phyloP scores from a whole-genome alignment of 306 rosid species.

The Fragaria iinumae region DNA sequence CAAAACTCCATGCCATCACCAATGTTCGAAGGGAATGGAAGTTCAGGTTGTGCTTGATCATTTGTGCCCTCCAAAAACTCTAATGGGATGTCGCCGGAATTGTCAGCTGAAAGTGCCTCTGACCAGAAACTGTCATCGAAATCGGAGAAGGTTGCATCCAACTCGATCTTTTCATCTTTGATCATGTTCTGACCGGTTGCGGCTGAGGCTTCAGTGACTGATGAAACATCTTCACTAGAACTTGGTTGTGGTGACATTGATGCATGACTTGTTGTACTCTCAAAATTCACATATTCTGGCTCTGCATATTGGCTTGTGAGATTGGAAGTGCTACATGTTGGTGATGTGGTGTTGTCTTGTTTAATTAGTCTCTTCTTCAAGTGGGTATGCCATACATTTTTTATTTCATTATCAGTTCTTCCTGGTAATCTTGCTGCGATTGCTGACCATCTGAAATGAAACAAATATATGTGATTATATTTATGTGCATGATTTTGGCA shows the following conservation, averaged over 20 bases:
- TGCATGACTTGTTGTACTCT: constrained; percentile 32
- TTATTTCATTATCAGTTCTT: constrained; percentile 88
- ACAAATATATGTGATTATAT: neutral
- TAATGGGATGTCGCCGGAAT: constrained; percentile 3
- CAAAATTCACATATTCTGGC: constrained; percentile 25
- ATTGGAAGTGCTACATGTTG: constrained; percentile 25
- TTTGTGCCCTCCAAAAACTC: constrained; percentile 25
- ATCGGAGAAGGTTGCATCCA: constrained; percentile 37
- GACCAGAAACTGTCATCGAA: constrained; percentile 69
- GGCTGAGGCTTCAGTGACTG: constrained; percentile 27
- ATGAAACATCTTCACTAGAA: constrained; percentile 47
- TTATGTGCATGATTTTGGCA: constrained; percentile 1
- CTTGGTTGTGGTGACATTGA: constrained; percentile 32
- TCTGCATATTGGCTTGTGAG: constrained; percentile 39
- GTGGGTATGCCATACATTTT: constrained; percentile 96
- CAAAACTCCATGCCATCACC: constrained; percentile 83
- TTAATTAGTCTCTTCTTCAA: constrained; percentile 69
- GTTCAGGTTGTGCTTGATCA: constrained; percentile 27
- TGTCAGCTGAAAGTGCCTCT: constrained; percentile 46
- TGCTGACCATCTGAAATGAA: constrained; percentile 79
- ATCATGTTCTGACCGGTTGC: neutral
- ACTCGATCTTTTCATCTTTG: constrained; percentile 43
- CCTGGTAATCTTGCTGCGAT: constrained; percentile 91
- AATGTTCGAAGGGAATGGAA: constrained; percentile 23
- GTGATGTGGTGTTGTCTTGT: constrained; percentile 13